Conservation (phyloP, 208 protist species). For the Trypanosoma vivax region DNA sequence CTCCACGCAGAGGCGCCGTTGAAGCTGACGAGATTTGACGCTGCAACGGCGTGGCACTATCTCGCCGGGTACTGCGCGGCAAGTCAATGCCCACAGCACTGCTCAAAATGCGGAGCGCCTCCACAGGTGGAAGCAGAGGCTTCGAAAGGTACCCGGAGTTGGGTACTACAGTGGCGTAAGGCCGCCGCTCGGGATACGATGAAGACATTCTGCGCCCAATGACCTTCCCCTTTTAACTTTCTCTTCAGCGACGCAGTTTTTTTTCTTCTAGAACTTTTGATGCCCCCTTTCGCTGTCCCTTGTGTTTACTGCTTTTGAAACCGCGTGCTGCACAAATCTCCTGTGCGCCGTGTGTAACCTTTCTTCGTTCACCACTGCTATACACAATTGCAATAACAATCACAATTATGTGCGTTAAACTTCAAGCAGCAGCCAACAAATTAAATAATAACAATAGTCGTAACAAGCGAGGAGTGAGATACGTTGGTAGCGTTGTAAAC, state of each 20-base stretch:
- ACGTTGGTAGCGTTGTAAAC: too few species aligned
- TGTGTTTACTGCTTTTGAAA: too few species aligned
- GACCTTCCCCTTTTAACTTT: conserved; percentile 11
- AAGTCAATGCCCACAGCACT: conserved; percentile 51
- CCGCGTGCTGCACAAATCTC: not conserved
- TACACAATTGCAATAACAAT: conserved; percentile 2
- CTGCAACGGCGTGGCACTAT: not conserved
- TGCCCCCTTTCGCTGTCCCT: too few species aligned
- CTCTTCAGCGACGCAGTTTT: conserved; percentile 11
- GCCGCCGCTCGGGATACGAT: conserved; percentile 60
- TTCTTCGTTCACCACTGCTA: too few species aligned
- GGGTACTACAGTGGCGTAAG: conserved; percentile 50
- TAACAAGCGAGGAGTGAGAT: not conserved
- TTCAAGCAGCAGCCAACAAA: not conserved
- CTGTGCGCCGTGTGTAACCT: not conserved
- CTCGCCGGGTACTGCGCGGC: conserved; percentile 12
- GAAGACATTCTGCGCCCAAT: not conserved
- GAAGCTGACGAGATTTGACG: not conserved
- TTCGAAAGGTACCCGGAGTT: conserved; percentile 61
- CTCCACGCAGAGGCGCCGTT: conserved; percentile 4
- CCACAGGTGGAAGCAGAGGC: conserved; percentile 36
- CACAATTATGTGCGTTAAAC: conserved; percentile 1
- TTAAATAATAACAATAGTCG: not conserved
- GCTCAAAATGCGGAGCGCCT: conserved; percentile 54
- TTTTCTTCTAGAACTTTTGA: conserved; percentile 2